Evolutionary conservation across 768 basidiomycete genomes (phyloP).

Genomic region (Podaxis mareebaensis): DNA sequence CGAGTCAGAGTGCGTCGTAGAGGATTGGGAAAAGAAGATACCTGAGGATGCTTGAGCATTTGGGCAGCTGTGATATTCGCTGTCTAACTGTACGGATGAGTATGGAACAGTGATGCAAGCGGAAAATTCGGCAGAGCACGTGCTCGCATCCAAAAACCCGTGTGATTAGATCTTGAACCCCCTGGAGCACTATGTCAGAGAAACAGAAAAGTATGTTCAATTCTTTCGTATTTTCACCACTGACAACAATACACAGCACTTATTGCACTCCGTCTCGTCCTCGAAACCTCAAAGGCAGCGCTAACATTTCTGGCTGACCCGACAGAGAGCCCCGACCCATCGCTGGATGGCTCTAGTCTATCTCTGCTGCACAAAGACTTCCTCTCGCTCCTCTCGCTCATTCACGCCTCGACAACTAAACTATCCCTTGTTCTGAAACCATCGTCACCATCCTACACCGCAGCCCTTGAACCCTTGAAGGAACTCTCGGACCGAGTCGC

Average conservation of each 20-base stretch:
- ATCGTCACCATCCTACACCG: conserved; percentile 49
- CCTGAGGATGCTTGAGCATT: conserved; percentile 26
- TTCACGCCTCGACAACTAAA: conserved; percentile 61
- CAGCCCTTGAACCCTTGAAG: conserved; percentile 50
- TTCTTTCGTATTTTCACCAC: neutral
- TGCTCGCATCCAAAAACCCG: neutral
- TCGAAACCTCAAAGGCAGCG: conserved; percentile 41
- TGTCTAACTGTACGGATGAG: conserved; percentile 11
- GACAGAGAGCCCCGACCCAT: conserved; percentile 19
- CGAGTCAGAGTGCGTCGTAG: neutral
- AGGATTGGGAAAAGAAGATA: neutral
- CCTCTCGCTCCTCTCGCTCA: conserved; percentile 54
- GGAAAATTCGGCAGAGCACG: conserved; percentile 18
- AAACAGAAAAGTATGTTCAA: conserved; percentile 36
- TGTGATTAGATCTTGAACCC: conserved; percentile 20
- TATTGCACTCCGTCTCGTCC: conserved; percentile 31
- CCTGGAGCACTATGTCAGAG: conserved; percentile 32
- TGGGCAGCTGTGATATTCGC: conserved; percentile 14
- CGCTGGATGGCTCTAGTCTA: conserved; percentile 28
- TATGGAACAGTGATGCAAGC: conserved; percentile 20
- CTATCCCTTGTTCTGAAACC: conserved; percentile 65
- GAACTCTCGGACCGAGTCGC: conserved; percentile 52
- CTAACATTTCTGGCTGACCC: conserved; percentile 27
- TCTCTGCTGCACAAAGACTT: conserved; percentile 54
- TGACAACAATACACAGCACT: conserved; percentile 26